These are phyloP conservation scores for Globisporangium splendens DNA, from an alignment of 352 stramenopile species.

Conservation along the genomic window DNA sequence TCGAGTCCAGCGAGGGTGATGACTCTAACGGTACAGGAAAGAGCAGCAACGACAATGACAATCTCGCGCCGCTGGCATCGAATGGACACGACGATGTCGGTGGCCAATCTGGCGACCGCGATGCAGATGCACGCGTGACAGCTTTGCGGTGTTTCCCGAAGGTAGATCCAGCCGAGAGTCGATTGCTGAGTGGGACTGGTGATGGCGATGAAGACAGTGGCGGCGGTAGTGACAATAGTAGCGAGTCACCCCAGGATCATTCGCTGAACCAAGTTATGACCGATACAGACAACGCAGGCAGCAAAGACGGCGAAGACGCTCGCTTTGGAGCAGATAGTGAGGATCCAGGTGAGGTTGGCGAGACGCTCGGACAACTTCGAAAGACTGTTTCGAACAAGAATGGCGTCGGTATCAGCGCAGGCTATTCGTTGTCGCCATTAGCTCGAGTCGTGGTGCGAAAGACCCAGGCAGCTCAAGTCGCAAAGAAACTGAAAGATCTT, in stretches of 20 bases:
- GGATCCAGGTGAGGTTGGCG: conserved; percentile 11
- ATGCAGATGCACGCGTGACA: conserved; percentile 6
- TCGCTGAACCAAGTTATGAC: conserved; percentile 1
- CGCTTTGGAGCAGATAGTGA: conserved; percentile 1
- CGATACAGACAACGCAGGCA: background rate
- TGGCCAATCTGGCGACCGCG: background rate
- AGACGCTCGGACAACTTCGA: conserved; percentile 18
- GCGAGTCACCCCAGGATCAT: background rate
- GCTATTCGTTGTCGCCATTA: conserved; percentile 31
- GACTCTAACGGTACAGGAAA: background rate
- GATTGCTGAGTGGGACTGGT: conserved; percentile 15
- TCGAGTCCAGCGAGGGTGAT: conserved; percentile 14
- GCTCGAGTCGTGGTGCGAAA: conserved; percentile 42
- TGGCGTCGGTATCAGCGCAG: conserved; percentile 13
- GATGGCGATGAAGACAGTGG: conserved; percentile 1
- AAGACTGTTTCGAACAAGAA: conserved; percentile 14
- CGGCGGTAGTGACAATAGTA: conserved; percentile 1
- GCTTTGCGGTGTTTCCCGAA: conserved; percentile 24
- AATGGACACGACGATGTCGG: background rate
- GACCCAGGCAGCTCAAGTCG: conserved; percentile 29
- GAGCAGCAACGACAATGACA: conserved; percentile 5
- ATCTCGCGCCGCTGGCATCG: conserved; percentile 1
- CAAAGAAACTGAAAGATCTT: conserved; percentile 49
- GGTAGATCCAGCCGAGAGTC: conserved; percentile 34
- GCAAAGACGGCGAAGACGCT: conserved; percentile 1